Evolutionary conservation across 352 stramenopile genomes (phyloP), one percentile per base, ranked within the genome.

Genomic region (Pelagophyceae sp.): DNA sequence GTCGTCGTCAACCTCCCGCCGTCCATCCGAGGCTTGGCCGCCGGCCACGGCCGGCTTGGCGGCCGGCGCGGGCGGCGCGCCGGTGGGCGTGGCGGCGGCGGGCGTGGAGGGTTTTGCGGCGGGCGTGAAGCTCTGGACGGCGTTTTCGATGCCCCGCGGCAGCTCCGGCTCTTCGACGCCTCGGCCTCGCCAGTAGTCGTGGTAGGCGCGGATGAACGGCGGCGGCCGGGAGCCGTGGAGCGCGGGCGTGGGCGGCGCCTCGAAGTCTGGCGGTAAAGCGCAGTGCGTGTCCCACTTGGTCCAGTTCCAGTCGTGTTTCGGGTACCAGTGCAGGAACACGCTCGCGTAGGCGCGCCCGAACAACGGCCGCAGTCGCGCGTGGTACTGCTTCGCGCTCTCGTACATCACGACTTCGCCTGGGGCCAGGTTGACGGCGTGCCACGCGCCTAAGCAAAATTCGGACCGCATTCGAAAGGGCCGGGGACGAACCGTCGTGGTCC

Each of bases 321-420:
- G 61, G 61, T 33, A 71, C 61, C 61, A 71, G 61, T 71, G 61
- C 3, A 71, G 33, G 33, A 71, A 71, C n/a, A 71, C 61, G 15
- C 1, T 38, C 3, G 61, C 61, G 61, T 71, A 71, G 15, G 61
- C 61, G 61, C 61, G 61, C n/a, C 61, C 61, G 15, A 27, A 31
- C 61, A 71, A 40, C 3, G 61, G 61, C 61, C 29, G 61, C n/a
- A 71, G 33, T 27, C 61, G 61, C 61, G 61, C 61, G 61, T 71
- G 61, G 61, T 71, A 71, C n/a, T 38, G 31, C 31, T 71, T 71
- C n/a, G 61, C 27, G 61, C n/a, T 40, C 74, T 89, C 85, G 72
- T 89, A 89, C 17, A 88, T 71, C 31, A 87, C 80, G 40, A 87
- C 69, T 60, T 89, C 83, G 64, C 85, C 83, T 20, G 82, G 77